Conservation (phyloP, 176 grass and related monocot species). For the Aegilops sharonensis region DNA sequence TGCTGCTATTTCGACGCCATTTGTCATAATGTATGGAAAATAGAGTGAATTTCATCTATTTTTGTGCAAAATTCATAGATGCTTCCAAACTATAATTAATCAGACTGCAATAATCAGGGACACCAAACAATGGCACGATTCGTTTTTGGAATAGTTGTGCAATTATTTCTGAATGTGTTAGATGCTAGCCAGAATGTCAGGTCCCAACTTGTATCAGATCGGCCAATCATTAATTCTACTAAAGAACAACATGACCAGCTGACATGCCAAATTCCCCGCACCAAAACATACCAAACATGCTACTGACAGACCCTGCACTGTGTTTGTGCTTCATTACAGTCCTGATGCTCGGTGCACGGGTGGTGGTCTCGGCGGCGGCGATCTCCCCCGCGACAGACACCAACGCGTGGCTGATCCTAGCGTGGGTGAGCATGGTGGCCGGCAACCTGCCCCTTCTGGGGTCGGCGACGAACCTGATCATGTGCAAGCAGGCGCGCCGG, state of each 20-base stretch:
- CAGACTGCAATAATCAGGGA: no score
- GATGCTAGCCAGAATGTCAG: no score
- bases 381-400: conserved; percentile 58
- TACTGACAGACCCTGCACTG: neutral
- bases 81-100: no score
- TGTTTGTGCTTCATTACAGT: conserved; percentile 27
- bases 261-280: neutral
- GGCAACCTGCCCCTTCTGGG: conserved; percentile 50
- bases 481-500: conserved; percentile 67
- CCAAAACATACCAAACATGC: neutral
- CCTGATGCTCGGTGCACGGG: conserved; percentile 61
- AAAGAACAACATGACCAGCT: neutral
- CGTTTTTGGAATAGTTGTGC: no score
- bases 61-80: no score
- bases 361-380: conserved; percentile 62
- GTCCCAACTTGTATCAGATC: no score
- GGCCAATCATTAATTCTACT: no score
- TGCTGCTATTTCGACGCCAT: no score
- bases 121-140: no score
- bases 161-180: no score
- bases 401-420: conserved; percentile 47
- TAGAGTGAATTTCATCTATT: no score
- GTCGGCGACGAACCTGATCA: conserved; percentile 80
- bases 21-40: no score
- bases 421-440: conserved; percentile 56